Evolutionary conservation across 1,284 basidiomycete species (phyloP).

Genomic region (Tilletia horrida): DNA sequence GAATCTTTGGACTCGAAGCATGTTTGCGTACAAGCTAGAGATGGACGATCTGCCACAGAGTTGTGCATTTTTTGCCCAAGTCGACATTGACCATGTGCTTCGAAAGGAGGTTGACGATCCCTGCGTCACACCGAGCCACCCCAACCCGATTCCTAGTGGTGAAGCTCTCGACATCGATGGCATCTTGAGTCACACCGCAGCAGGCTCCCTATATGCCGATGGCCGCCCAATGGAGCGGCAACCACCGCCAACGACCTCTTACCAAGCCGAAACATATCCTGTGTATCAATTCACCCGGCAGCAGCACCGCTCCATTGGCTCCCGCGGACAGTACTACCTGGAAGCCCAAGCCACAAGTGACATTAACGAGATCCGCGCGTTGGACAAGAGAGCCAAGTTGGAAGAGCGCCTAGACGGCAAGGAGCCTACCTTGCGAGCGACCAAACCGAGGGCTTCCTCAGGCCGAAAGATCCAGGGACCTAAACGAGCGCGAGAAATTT

Average conservation of each 20-base stretch:
- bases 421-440: neutral
- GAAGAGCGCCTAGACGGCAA: conserved; percentile 1
- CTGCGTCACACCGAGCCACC: conserved; percentile 90
- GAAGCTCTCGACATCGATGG: conserved; percentile 74
- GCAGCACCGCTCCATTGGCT: conserved; percentile 45
- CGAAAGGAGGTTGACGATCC: conserved; percentile 95
- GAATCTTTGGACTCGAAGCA: conserved; percentile 88
- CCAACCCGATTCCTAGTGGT: conserved; percentile 74
- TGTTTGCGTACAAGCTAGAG: conserved; percentile 88
- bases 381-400: conserved; percentile 37
- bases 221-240: conserved; percentile 26
- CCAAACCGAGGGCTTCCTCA: neutral
- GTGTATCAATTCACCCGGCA: conserved; percentile 37
- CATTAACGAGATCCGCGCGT: conserved; percentile 46
- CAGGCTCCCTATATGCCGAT: conserved; percentile 38
- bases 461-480: too few species aligned
- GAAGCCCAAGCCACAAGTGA: conserved; percentile 52
- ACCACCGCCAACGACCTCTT: neutral
- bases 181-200: conserved; percentile 61
- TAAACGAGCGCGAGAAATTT: too few species aligned
- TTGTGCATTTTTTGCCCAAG: conserved; percentile 88
- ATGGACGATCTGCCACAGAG: conserved; percentile 91
- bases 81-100: conserved; percentile 86
- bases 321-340: conserved; percentile 44
- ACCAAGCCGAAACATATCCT: conserved; percentile 22